Percentiles rank a stretch among this genome's conserved stretches.
Evolutionary conservation across 768 basidiomycete species (phyloP).

Genomic region (Boletus rubroflammeus): DNA sequence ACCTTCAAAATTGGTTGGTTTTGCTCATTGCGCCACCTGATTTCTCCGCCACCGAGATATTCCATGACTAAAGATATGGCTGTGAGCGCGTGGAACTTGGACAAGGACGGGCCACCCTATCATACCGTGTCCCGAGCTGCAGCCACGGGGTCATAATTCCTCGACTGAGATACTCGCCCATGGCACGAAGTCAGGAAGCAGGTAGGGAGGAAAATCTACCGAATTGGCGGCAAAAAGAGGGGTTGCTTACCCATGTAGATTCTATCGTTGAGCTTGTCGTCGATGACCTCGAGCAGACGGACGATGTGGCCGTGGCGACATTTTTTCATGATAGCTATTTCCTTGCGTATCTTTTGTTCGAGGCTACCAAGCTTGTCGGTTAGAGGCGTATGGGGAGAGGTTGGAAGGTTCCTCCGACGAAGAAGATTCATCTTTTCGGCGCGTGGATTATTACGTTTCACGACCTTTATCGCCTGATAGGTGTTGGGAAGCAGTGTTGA

Average conservation of each 20-base stretch:
- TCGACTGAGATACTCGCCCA: conserved; percentile 30
- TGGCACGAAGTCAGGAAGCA: conserved; percentile 24
- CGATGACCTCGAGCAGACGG: conserved; percentile 88
- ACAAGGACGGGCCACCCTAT: conserved; percentile 20
- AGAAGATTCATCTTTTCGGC: conserved; percentile 59
- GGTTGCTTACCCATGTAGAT: conserved; percentile 87
- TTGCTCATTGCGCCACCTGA: conserved; percentile 75
- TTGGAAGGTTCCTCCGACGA: conserved; percentile 44
- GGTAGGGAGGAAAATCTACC: conserved; percentile 18
- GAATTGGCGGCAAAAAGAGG: conserved; percentile 9
- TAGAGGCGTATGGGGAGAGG: conserved; percentile 48
- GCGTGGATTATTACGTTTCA: conserved; percentile 68
- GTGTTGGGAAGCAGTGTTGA: conserved; percentile 6
- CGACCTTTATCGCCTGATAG: conserved; percentile 73
- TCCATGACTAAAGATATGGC: conserved; percentile 72
- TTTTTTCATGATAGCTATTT: conserved; percentile 99
- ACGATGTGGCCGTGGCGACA: conserved; percentile 88
- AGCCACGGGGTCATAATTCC: conserved; percentile 33
- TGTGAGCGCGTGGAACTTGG: conserved; percentile 20
- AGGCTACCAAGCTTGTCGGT: conserved; percentile 66
- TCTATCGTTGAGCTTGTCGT: conserved; percentile 82
- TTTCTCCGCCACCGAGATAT: conserved; percentile 91
- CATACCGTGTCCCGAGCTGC: conserved; percentile 30
- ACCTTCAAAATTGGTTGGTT: conserved; percentile 75
- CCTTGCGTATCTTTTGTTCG: conserved; percentile 83